Conservation (phyloP, 1,139 yeast genomes). For the Candida pseudocylindracea region DNA sequence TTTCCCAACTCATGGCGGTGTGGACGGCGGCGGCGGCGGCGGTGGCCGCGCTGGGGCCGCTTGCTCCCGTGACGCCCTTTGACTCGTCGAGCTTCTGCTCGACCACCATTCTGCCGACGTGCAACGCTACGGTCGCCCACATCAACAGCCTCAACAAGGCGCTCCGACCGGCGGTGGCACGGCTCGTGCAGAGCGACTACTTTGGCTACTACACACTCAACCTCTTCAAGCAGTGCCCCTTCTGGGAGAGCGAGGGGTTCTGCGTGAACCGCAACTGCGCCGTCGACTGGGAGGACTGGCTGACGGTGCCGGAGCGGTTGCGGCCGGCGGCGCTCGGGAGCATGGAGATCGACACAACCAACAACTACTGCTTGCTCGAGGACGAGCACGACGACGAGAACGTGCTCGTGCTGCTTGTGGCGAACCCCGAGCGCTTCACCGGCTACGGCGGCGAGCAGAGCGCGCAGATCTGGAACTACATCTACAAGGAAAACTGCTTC, state of each 20-base stretch:
- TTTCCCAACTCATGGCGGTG: too few relatives aligned
- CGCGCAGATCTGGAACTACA: conserved; percentile 80
- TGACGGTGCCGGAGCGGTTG: conserved; percentile 15
- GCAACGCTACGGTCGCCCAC: conserved; percentile 24
- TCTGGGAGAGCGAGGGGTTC: conserved; percentile 64
- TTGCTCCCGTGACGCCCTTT: conserved; percentile 10
- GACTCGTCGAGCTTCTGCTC: conserved; percentile 24
- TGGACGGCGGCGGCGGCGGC: too few relatives aligned
- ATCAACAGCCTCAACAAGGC: conserved; percentile 15
- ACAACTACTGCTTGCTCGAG: conserved; percentile 40
- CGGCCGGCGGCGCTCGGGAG: conserved; percentile 7
- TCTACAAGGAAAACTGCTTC: conserved; percentile 83
- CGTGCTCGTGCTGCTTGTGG: conserved; percentile 67
- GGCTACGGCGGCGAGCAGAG: conserved; percentile 93
- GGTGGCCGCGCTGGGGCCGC: too few relatives aligned
- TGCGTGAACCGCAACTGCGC: conserved; percentile 93
- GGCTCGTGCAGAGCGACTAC: conserved; percentile 44
- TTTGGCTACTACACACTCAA: conserved; percentile 79
- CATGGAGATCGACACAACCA: conserved; percentile 11
- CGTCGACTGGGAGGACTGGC: conserved; percentile 23
- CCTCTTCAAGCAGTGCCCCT: conserved; percentile 71
- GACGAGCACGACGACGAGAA: conserved; percentile 25
- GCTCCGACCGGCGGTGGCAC: conserved; percentile 24
- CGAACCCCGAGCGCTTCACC: conserved; percentile 90
- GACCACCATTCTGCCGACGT: conserved; percentile 21